Conservation (phyloP, 202 grass and related monocot genomes). For the Bolboschoenoplectus hybrid region DNA sequence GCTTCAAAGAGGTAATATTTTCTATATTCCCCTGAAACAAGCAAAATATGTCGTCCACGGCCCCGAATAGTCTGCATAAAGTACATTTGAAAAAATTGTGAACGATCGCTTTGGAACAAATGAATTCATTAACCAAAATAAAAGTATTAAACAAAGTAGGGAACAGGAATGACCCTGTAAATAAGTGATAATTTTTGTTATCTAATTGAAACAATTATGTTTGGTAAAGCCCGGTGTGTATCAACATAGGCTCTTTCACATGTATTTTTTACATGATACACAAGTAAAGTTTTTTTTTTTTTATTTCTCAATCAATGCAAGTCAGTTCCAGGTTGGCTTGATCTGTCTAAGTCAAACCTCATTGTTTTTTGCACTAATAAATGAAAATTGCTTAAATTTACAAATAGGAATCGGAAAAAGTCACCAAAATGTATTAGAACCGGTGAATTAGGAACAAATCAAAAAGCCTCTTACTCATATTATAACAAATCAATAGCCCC, state of each 20-base stretch:
- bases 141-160: neutral
- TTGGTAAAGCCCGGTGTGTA: neutral
- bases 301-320: neutral
- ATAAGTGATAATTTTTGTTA: neutral
- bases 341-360: conserved; percentile 9
- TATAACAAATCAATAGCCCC: neutral
- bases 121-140: neutral
- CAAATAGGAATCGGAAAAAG: neutral
- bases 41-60: conserved; percentile 89
- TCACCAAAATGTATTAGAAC: neutral
- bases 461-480: neutral
- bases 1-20: conserved; percentile 84
- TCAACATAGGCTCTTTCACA: neutral
- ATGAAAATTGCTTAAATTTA: neutral
- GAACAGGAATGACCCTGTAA: neutral
- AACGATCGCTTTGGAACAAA: neutral
- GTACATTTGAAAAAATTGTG: neutral
- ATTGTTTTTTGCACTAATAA: neutral
- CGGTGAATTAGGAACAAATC: neutral
- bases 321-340: neutral
- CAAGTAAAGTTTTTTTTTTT: neutral
- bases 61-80: conserved; percentile 68
- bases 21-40: conserved; percentile 81
- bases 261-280: neutral
- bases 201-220: neutral